Base-by-base conservation (phyloP, 352 stramenopile genomes). In the Aphanomyces cochlioides region DNA sequence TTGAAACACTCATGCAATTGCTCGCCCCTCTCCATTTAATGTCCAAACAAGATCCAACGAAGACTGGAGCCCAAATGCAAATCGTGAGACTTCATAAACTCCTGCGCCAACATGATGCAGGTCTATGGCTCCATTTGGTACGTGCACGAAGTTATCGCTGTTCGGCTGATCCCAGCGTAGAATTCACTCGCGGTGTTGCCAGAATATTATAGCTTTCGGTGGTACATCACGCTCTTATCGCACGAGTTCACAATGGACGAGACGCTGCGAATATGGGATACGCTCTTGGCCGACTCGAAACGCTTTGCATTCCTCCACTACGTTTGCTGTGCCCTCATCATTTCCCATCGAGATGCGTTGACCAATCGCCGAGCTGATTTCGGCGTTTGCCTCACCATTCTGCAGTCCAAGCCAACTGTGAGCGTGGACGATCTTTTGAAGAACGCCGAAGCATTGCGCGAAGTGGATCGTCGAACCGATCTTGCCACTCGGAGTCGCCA, bases 271-370 rank as follows among this genome's bases (percentile, higher is more conserved):
- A 67, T 91, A 38, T 91, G 84, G 81, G 82, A 91, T 57, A 66
- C 84, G 2, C 67, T 91, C 28, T 75, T 91, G 3, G 73, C 80
- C 0, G 82, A 90, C 56, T 56, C 79, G 19, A 86, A 81, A 72
- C 79, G 82, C 8, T 91, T 91, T 69, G 82, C 79, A 60, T 88
- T 91, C 50, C 48, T 91, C 8, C 82, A 90, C 67, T 91, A 90
- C 69, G 74, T 88, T 37, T 83, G 77, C 66, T 83, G 78, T 38
- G 78, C 82, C 4, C 61, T 91, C 3, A 63, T 91, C 5, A 78
- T 79, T 5, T 90, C 75, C 0, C 79, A 89, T 47, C 80, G 82
- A 15, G 41, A 13, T 5, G 50, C 64, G 17, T 67, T 90, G 4
- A 63, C 90, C 0, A 47, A 69, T 0, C 37, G 37, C 12, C 8